phyloP scores from a whole-genome alignment of 2,329 filamentous ascomycete genomes.

The Elsinoe necatrix region DNA sequence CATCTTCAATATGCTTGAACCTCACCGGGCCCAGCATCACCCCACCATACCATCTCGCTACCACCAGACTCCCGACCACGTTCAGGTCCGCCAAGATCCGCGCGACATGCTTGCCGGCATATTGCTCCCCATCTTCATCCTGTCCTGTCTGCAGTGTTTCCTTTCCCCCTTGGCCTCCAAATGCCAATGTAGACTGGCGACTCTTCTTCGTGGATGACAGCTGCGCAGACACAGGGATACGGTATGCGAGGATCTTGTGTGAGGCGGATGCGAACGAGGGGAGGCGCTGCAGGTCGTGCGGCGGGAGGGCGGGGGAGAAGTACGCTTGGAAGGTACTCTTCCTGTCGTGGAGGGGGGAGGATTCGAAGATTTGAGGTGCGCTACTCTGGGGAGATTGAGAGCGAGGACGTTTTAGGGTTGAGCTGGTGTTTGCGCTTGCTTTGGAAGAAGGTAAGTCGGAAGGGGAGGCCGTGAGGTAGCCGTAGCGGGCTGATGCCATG shows the following conservation, averaged over 20 bases:
- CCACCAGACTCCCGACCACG: slow-evolving; percentile 41
- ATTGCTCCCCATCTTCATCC: slow-evolving; percentile 48
- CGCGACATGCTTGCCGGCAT: slow-evolving; percentile 41
- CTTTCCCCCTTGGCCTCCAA: background rate
- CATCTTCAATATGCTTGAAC: slow-evolving; percentile 45
- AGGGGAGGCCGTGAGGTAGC: slow-evolving; percentile 18
- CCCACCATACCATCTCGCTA: slow-evolving; percentile 49
- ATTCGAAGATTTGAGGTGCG: slow-evolving; percentile 35
- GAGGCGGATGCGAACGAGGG: slow-evolving; percentile 38
- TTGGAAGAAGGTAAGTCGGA: slow-evolving; percentile 16
- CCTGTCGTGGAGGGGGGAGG: slow-evolving; percentile 41
- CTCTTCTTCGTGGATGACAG: slow-evolving; percentile 11
- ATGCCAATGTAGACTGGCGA: slow-evolving; percentile 12
- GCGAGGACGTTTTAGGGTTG: slow-evolving; percentile 11
- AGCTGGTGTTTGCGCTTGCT: slow-evolving; percentile 10
- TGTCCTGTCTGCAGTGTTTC: slow-evolving; percentile 28
- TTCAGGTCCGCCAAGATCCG: slow-evolving; percentile 39
- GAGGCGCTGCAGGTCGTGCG: slow-evolving; percentile 36
- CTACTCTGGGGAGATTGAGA: background rate
- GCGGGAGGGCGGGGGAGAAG: slow-evolving; percentile 39
- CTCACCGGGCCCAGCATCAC: slow-evolving; percentile 44
- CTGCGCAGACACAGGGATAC: slow-evolving; percentile 22
- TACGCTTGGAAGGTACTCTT: slow-evolving; percentile 44
- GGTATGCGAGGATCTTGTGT: slow-evolving; percentile 46
- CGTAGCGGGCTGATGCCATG: slow-evolving; percentile 14